phyloP scores from a whole-genome alignment of 2,329 filamentous ascomycete species.

The Pseudopyrenochaeta lycopersici region DNA sequence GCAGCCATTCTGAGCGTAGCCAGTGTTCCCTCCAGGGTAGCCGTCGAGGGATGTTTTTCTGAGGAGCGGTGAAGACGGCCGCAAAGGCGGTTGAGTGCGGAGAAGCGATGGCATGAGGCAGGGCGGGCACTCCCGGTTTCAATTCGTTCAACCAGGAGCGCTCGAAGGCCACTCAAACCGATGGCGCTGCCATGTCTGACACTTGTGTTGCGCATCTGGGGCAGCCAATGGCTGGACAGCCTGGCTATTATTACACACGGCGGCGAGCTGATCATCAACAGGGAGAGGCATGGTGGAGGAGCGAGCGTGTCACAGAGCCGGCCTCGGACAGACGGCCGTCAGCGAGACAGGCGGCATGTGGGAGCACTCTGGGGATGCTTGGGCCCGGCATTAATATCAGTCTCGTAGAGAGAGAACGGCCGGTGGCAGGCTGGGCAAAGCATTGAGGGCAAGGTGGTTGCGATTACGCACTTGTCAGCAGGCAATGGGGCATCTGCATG shows the following conservation, averaged over 20 bases:
- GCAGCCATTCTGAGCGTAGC: neutral
- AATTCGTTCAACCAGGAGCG: constrained; percentile 14
- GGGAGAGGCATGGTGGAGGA: constrained; percentile 8
- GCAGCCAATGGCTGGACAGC: constrained; percentile 12
- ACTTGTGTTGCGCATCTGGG: constrained; percentile 24
- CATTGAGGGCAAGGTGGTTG: neutral
- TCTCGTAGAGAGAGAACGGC: neutral
- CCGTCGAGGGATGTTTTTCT: neutral
- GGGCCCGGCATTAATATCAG: too few relatives aligned
- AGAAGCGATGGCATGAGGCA: constrained; percentile 10
- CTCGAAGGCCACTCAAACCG: constrained; percentile 10
- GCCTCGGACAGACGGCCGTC: constrained; percentile 6
- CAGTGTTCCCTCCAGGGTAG: neutral
- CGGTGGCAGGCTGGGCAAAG: neutral
- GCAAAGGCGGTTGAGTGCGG: constrained; percentile 3
- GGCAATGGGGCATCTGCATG: constrained; percentile 12
- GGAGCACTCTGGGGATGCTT: too few relatives aligned
- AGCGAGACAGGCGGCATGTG: too few relatives aligned
- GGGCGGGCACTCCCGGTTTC: constrained; percentile 38
- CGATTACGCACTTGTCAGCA: neutral
- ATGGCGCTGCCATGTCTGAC: constrained; percentile 11
- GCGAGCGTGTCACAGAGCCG: constrained; percentile 8
- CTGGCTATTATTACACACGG: constrained; percentile 14
- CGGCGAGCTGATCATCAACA: constrained; percentile 5
- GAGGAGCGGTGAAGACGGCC: constrained; percentile 9